Evolutionary conservation across 371 early-diverging fungal genomes (phyloP), one percentile per base, ranked within the genome.

Genomic region (Syncephalastrum racemosum): DNA sequence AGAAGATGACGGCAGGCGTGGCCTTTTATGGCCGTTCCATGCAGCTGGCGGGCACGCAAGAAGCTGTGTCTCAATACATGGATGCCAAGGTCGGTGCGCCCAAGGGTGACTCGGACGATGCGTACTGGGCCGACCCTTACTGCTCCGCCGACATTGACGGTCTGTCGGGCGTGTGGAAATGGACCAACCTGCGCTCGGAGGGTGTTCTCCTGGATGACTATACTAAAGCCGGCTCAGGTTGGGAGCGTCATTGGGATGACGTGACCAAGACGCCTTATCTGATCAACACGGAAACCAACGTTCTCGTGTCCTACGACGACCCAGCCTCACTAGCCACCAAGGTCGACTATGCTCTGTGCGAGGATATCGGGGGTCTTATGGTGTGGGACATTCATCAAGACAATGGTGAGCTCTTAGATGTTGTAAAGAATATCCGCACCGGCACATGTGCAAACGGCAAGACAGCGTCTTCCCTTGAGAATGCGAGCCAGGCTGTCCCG

Each of bases 1-100:
- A 70, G n/a, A 87, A 90, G 66, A 68, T 91, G 6, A 80, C 82
- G 0, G 77, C 82, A 16, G 91, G 91, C 41, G 62, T 83, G 7
- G 77, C 88, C 1, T 87, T 86, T 66, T 84, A 87, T 60, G 92
- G 92, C 14, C 83, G 86, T 50, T 64, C 86, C 1, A 63, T 85
- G 24, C 81, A 77, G 10, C 10, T 31, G 10, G 36, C 36, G 36
- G 10, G 36, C 36, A 31, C 6, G 36, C 69, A 79, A 0, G 71
- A 77, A 7, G 75, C 60, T 4, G 66, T 77, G 42, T 46, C 64
- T 49, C 71, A 73, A 42, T 84, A 73, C 49, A 72, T 64, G 14
- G 50, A 66, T 12, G 58, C 75, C 44, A 59, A 67, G 23, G 50
- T 62, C 4, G 68, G 72, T 31, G 71, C 77, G 12, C 82, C 77